Evolutionary conservation across 2,329 filamentous ascomycete genomes (phyloP), one percentile per base, ranked within the genome.

Genomic region (Parafenestella ontariensis): DNA sequence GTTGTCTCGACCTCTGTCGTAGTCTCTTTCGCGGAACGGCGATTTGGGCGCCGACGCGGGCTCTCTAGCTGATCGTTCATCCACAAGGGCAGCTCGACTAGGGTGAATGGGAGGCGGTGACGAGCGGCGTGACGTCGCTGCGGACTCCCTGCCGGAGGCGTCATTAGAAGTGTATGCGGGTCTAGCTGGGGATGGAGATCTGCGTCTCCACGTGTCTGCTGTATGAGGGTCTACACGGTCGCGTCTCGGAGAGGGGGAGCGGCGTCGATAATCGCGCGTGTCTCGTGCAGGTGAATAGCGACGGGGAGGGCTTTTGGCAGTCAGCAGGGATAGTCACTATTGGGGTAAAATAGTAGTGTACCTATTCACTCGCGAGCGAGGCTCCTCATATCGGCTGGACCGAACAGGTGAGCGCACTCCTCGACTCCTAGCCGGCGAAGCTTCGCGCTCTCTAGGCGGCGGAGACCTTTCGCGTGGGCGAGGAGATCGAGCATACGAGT

Each of bases 101-200:
- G 81, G 79, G 63, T 86, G 83, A 13, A 83, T 73, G 11, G 78
- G 72, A 23, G 78, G 83, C 15, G 87, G 87, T 5, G 87, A 88
- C 8, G 87, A 87, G 44, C 85, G 80, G 52, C 85, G 82, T 20
- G 86, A 88, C 26, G 83, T 86, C 18, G 80, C 73, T 18, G 76
- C 81, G 8, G 86, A 88, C 34, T 81, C 82, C 51, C 81, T 76
- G 20, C 79, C 82, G 20, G 83, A 85, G 37, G 79, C 77, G 46
- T 82, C 79, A 34, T 79, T 80, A 29, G 81, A 81, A 18, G 78
- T 49, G 49, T 69, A 70, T 21, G 68, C 52, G 42, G 66, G 62
- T 44, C 74, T 71, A 11, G 57, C 71, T 28, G 79, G 79, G 34
- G 84, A 86, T 23, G 81, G 82, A 46, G 85, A 86, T 33, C 81